Percentiles rank a stretch among this genome's conserved stretches.
Evolutionary conservation across 345 rosid species (phyloP).

Genomic region (Adansonia digitata): DNA sequence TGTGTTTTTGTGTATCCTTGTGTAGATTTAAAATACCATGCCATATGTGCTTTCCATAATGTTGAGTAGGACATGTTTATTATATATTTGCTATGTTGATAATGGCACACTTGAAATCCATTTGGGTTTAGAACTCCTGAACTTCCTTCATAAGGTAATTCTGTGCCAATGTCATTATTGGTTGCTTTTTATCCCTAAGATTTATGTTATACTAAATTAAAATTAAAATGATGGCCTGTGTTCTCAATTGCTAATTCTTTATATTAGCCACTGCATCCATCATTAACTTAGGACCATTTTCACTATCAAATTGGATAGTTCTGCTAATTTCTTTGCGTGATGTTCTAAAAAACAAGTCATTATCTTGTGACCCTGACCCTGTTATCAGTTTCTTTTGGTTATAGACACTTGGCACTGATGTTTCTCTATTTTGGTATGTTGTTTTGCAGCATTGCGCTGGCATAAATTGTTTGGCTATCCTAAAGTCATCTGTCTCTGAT

Average conservation of each 20-base stretch:
- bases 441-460: constrained; percentile 94
- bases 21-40: background rate
- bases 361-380: background rate
- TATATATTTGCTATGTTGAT: background rate
- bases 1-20: background rate
- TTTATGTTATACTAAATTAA: background rate
- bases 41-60: background rate
- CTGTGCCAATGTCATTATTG: background rate
- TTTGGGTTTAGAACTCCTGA: background rate
- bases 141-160: background rate
- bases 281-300: background rate
- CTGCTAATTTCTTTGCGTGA: background rate
- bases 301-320: background rate
- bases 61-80: background rate
- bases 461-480: constrained; percentile 74
- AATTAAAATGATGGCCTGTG: background rate
- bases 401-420: background rate
- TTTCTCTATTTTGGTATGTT: background rate
- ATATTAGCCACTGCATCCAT: background rate
- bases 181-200: background rate
- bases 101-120: background rate
- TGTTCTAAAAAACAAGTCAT: background rate
- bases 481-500: constrained; percentile 53
- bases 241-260: background rate
- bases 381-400: background rate